phyloP scores from a whole-genome alignment of 106 monocot species.

The Dendrobium chrysotoxum region DNA sequence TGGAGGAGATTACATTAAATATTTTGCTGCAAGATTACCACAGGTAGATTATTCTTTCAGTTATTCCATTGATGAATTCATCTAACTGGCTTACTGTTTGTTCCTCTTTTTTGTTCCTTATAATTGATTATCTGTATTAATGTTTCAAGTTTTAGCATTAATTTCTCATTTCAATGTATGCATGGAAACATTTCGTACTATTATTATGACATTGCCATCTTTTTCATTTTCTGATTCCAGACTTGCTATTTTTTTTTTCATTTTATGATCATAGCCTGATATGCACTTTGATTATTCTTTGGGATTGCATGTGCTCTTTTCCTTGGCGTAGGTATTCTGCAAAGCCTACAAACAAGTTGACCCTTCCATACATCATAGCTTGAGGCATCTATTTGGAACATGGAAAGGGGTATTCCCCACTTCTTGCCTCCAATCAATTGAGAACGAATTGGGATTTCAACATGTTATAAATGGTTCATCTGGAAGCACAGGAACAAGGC shows the following conservation, averaged over 20 bases:
- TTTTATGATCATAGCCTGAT: background rate
- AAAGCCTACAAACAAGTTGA: constrained; percentile 95
- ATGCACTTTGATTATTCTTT: background rate
- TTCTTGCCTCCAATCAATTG: constrained; percentile 70
- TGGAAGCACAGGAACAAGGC: constrained; percentile 31
- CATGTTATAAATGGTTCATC: constrained; percentile 68
- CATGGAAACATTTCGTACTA: background rate
- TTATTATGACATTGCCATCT: background rate
- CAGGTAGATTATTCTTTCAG: constrained; percentile 42
- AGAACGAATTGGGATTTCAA: constrained; percentile 76
- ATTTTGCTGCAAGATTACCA: constrained; percentile 79
- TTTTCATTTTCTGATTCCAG: background rate
- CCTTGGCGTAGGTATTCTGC: constrained; percentile 76
- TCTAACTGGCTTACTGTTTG: background rate
- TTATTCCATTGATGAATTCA: background rate
- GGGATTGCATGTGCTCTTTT: background rate
- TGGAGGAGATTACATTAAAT: constrained; percentile 89
- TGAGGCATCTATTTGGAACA: constrained; percentile 98
- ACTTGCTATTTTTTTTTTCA: background rate
- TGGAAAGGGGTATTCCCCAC: constrained; percentile 92
- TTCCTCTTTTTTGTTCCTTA: background rate
- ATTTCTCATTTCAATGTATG: background rate
- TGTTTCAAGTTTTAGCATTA: background rate
- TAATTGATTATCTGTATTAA: background rate
- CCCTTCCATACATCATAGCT: constrained; percentile 72